phyloP scores from a whole-genome alignment of 768 basidiomycete species.

The Tylopilus sp. region DNA sequence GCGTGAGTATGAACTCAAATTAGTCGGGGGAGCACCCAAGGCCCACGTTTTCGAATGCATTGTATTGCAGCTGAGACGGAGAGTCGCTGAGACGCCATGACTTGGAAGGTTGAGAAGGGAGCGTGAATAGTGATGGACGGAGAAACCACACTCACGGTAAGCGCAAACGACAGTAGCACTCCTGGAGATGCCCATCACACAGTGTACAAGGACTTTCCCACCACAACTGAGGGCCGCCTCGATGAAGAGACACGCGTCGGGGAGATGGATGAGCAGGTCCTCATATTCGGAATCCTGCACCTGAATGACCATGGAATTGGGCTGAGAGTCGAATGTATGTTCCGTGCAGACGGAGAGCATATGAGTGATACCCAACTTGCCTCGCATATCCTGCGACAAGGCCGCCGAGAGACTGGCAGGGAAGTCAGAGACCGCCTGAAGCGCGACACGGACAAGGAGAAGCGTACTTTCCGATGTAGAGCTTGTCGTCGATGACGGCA shows the following conservation, averaged over 20 bases:
- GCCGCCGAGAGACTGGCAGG: constrained; percentile 30
- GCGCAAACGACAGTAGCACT: constrained; percentile 60
- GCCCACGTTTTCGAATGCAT: constrained; percentile 48
- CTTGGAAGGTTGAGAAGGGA: constrained; percentile 25
- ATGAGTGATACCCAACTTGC: constrained; percentile 48
- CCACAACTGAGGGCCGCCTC: constrained; percentile 48
- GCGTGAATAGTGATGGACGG: not conserved
- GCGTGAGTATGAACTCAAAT: constrained; percentile 9
- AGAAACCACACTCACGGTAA: constrained; percentile 40
- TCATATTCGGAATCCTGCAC: constrained; percentile 49
- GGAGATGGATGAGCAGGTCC: constrained; percentile 63
- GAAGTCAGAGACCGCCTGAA: not conserved
- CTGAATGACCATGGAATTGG: constrained; percentile 32
- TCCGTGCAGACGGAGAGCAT: constrained; percentile 57
- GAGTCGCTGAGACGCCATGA: constrained; percentile 48
- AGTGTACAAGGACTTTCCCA: constrained; percentile 67
- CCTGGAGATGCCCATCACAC: constrained; percentile 69
- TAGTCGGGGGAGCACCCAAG: not conserved
- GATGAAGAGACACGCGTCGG: constrained; percentile 58
- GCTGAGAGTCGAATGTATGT: constrained; percentile 39
- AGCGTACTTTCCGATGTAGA: constrained; percentile 37
- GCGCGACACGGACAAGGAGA: not conserved
- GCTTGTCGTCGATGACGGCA: constrained; percentile 29
- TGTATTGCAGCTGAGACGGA: constrained; percentile 43
- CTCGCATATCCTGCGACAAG: constrained; percentile 28